Evolutionary conservation across 805 yeast genomes (phyloP).

Genomic region (Debaryomyces castellii): DNA sequence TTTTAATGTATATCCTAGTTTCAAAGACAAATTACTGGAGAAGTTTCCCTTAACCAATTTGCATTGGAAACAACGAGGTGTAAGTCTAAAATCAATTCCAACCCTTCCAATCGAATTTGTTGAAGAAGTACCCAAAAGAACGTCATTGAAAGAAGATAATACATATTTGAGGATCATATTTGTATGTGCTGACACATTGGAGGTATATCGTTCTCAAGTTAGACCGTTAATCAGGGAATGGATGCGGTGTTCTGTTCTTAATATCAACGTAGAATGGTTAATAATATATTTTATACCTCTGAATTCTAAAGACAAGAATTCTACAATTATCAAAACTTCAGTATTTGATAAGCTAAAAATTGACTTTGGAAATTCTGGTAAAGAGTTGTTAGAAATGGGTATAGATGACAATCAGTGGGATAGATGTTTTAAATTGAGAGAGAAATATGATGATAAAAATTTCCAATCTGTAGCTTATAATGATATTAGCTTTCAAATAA

Average conservation of each 20-base stretch:
- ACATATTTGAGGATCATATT: conserved; percentile 70
- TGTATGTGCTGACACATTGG: conserved; percentile 63
- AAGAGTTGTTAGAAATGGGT: conserved; percentile 22
- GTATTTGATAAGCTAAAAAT: conserved; percentile 52
- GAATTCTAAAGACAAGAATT: conserved; percentile 31
- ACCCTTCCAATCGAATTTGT: conserved; percentile 50
- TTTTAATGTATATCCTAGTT: conserved; percentile 51
- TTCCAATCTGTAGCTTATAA: conserved; percentile 55
- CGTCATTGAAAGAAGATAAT: conserved; percentile 14
- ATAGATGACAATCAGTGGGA: conserved; percentile 21
- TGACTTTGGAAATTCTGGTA: conserved; percentile 48
- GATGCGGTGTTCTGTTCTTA: conserved; percentile 48
- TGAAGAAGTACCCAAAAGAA: conserved; percentile 54
- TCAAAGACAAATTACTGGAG: conserved; percentile 43
- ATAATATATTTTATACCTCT: conserved; percentile 52
- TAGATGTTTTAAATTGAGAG: conserved; percentile 41
- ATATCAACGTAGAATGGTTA: conserved; percentile 56
- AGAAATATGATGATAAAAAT: conserved; percentile 28
- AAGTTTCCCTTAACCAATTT: conserved; percentile 61
- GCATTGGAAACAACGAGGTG: conserved; percentile 57
- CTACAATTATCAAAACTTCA: conserved; percentile 44
- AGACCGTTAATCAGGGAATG: conserved; percentile 83
- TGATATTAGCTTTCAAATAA: conserved; percentile 43
- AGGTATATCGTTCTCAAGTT: conserved; percentile 73
- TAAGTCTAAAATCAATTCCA: conserved; percentile 60